Evolutionary conservation across 305 asterid genomes (phyloP).

Genomic region (Salvia sclarea): DNA sequence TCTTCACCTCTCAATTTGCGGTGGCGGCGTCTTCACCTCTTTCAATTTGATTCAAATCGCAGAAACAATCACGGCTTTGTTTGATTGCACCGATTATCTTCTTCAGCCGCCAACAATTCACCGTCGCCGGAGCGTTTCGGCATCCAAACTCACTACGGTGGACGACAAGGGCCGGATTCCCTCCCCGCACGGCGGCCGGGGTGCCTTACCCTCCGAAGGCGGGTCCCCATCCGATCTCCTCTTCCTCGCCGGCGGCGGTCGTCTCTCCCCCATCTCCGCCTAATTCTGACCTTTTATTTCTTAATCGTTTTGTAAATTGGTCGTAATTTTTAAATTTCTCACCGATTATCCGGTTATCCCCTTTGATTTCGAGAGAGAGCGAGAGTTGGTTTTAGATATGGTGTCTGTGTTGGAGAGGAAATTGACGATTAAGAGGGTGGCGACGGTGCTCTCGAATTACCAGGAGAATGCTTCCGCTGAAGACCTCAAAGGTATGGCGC

Average conservation of each 20-base stretch:
- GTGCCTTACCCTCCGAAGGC: slow-evolving; percentile 72
- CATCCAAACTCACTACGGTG: slow-evolving; percentile 34
- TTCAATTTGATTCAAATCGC: slow-evolving; percentile 18
- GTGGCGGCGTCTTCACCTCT: neutral
- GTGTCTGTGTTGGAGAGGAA: slow-evolving; percentile 31
- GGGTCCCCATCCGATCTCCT: slow-evolving; percentile 77
- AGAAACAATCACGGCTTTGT: slow-evolving; percentile 44
- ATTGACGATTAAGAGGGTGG: slow-evolving; percentile 70
- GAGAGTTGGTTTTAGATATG: slow-evolving; percentile 8
- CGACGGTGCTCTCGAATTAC: slow-evolving; percentile 65
- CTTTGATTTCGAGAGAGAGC: slow-evolving; percentile 3
- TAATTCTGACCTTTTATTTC: slow-evolving; percentile 14
- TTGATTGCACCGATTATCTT: slow-evolving; percentile 29
- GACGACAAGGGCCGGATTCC: slow-evolving; percentile 54
- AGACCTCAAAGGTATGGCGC: slow-evolving; percentile 28
- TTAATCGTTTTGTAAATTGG: neutral
- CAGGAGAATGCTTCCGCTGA: slow-evolving; percentile 53
- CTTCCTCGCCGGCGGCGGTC: slow-evolving; percentile 69
- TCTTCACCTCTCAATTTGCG: neutral
- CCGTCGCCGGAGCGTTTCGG: slow-evolving; percentile 27
- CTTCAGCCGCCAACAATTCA: slow-evolving; percentile 30
- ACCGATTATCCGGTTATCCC: neutral
- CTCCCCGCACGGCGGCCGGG: slow-evolving; percentile 80
- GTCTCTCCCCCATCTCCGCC: slow-evolving; percentile 2
- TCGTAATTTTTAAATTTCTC: neutral